Evolutionary conservation across 805 yeast species (phyloP), one percentile per base, ranked within the genome.

Genomic region (Wickerhamomyces chambardii): DNA sequence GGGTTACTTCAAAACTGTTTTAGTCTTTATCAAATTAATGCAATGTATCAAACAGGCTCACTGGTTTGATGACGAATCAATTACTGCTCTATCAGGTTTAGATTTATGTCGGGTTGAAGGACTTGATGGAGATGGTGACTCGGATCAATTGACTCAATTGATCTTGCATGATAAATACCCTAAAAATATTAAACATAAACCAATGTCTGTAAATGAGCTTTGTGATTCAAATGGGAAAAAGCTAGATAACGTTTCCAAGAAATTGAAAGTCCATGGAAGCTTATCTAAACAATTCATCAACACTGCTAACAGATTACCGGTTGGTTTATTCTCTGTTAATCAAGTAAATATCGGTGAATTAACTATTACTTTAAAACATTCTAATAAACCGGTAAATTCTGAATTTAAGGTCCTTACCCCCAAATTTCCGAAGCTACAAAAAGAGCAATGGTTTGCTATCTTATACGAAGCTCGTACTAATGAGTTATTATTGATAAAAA

Each of bases 391-490:
- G 26, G 48, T 46, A 17, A 73, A 70, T 42, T 60, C 63, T 4
- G 87, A 80, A 31, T 83, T 76, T 62, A 73, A 73, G 43, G 72
- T 85, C 34, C 75, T 78, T 48, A 67, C 89, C 38, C 90, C 94
- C 3, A 74, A 73, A 46, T 92, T 84, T 61, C 95, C 95, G 31
- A 90, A 92, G 56, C 65, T 78, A 3, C 98, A 92, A 58, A 79
- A 86, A 49, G 97, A 92, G 53, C 76, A 94, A 0, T 92, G 98
- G 97, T 85, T 90, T 55, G 70, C 78, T 9, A 71, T 90, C 32
- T 45, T 78, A 9, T 61, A 72, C 40, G 75, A 77, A 41, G 58
- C 59, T 19, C 57, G 61, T 6, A 62, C 56, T 3, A 69, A 69
- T 31, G 84, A 78, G 47, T 52, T 90, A 19, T 56, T 70, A 28